Conservation (phyloP, 805 yeast species). For the Lachancea quebecensis region DNA sequence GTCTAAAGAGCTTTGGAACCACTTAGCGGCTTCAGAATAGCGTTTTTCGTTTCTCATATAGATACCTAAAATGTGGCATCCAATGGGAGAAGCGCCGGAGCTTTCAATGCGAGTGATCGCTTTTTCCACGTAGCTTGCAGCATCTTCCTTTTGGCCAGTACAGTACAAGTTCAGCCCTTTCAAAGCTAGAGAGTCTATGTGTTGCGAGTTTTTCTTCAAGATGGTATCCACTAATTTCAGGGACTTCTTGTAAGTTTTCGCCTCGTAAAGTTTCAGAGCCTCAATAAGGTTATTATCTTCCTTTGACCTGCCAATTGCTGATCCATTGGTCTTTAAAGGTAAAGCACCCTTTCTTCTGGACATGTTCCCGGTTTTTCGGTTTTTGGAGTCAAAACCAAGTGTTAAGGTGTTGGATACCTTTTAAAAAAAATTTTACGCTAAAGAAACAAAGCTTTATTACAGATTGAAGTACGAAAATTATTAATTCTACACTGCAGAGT, state of each 20-base stretch:
- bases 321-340: slow-evolving; percentile 10
- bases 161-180: slow-evolving; percentile 68
- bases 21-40: slow-evolving; percentile 70
- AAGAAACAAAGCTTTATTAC: not conserved
- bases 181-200: slow-evolving; percentile 76
- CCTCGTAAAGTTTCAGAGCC: slow-evolving; percentile 77
- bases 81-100: slow-evolving; percentile 48
- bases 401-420: not conserved
- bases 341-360: slow-evolving; percentile 20
- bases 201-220: slow-evolving; percentile 66
- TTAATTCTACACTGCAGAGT: not conserved
- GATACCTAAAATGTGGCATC: slow-evolving; percentile 81
- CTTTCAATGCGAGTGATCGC: slow-evolving; percentile 54
- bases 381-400: not conserved
- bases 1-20: slow-evolving; percentile 67
- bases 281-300: slow-evolving; percentile 73
- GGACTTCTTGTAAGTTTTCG: slow-evolving; percentile 81
- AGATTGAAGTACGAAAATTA: not conserved
- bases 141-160: slow-evolving; percentile 55
- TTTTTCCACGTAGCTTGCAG: slow-evolving; percentile 50
- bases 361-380: slow-evolving; percentile 8
- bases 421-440: not conserved
- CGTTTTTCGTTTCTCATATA: slow-evolving; percentile 64
- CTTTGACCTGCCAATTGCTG: slow-evolving; percentile 35
- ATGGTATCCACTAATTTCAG: slow-evolving; percentile 67